Evolutionary conservation across 371 early-diverging fungal genomes (phyloP).

Genomic region (Rhizopus arrhizus): DNA sequence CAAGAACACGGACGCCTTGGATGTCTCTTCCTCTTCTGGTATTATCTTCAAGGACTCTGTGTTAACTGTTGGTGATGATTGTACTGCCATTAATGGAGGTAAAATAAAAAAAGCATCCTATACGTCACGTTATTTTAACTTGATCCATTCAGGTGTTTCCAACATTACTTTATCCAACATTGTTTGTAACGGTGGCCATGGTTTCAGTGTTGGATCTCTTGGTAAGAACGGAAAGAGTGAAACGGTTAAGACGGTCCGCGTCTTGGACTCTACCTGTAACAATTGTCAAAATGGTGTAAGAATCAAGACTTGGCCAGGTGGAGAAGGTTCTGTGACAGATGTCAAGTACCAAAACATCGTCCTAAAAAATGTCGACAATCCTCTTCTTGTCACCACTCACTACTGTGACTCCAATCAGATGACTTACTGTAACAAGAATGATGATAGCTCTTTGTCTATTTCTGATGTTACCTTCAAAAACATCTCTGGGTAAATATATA

Average conservation of each 20-base stretch:
- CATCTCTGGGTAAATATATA: conserved; percentile 22
- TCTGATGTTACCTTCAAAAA: conserved; percentile 27
- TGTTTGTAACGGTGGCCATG: conserved; percentile 35
- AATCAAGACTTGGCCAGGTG: conserved; percentile 43
- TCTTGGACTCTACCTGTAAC: conserved; percentile 26
- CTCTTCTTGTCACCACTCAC: conserved; percentile 31
- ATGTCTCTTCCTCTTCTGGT: conserved; percentile 29
- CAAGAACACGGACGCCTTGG: conserved; percentile 41
- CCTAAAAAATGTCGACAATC: conserved; percentile 27
- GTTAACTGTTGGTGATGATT: conserved; percentile 38
- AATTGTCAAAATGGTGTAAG: conserved; percentile 44
- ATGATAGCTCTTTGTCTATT: conserved; percentile 23
- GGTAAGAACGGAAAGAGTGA: conserved; percentile 33
- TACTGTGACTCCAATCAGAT: conserved; percentile 32
- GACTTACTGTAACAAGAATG: conserved; percentile 20
- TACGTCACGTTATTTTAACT: too few relatives aligned
- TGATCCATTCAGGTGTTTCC: conserved; percentile 9
- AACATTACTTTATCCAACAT: conserved; percentile 33
- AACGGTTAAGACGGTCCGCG: conserved; percentile 23
- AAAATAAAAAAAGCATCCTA: too few relatives aligned
- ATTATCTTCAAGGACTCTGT: conserved; percentile 25
- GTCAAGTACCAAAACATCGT: conserved; percentile 24
- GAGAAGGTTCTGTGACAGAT: conserved; percentile 22
- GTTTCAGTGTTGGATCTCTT: conserved; percentile 43
- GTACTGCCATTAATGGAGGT: conserved; percentile 33